These are phyloP conservation scores for Solanum ahanhuiri DNA, from an alignment of 257 asterid genomes.

Conservation along the genomic window DNA sequence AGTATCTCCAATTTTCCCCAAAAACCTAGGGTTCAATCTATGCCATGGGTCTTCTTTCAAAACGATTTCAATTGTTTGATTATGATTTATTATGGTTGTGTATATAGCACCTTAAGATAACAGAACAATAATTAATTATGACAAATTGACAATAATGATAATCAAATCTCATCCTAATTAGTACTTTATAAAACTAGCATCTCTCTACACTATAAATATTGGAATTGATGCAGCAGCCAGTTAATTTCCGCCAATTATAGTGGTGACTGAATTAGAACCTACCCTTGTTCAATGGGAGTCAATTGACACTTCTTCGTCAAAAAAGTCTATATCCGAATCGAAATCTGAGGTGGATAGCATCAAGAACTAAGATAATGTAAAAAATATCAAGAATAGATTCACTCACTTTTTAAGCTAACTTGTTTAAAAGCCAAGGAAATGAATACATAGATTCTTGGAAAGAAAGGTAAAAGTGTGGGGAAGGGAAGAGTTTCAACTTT, in stretches of 20 bases:
- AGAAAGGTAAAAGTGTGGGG: background rate
- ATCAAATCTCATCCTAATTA: background rate
- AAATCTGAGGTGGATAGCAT: background rate
- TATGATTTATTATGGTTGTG: too few species aligned
- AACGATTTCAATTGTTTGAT: too few species aligned
- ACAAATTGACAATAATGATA: background rate
- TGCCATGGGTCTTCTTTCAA: too few species aligned
- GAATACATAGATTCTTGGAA: background rate
- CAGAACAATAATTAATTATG: background rate
- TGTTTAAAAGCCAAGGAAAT: background rate
- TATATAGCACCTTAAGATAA: background rate
- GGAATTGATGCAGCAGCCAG: background rate
- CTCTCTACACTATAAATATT: background rate
- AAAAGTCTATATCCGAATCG: background rate
- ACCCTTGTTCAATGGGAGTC: background rate
- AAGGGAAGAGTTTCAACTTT: background rate
- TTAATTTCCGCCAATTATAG: background rate
- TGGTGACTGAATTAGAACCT: background rate
- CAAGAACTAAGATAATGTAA: background rate
- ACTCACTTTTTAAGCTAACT: background rate
- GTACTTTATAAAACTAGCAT: background rate
- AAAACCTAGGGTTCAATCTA: too few species aligned
- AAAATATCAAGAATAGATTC: slow-evolving; percentile 3
- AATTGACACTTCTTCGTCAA: background rate
- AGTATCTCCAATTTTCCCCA: too few species aligned